phyloP scores from a whole-genome alignment of 2,329 filamentous ascomycete species.

The Hypoxylon sp. region DNA sequence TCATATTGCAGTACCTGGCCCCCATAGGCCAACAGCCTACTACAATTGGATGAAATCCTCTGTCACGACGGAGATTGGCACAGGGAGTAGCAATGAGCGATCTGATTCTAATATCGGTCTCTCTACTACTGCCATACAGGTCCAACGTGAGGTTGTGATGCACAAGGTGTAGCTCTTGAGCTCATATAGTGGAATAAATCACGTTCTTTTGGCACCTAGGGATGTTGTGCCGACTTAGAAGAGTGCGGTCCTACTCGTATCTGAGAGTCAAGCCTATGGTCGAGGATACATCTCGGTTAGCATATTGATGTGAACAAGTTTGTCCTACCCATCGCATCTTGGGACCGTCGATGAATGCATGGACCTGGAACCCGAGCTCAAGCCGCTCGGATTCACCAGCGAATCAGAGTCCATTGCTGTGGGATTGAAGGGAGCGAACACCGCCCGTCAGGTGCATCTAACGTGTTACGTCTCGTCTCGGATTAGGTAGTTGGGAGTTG shows the following conservation, averaged over 20 bases:
- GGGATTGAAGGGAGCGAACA: neutral
- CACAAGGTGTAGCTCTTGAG: slow-evolving; percentile 28
- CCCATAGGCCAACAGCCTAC: slow-evolving; percentile 15
- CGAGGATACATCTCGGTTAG: neutral
- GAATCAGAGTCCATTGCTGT: neutral
- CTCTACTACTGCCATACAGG: slow-evolving; percentile 38
- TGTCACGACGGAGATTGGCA: slow-evolving; percentile 46
- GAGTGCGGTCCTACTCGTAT: neutral
- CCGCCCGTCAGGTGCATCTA: neutral
- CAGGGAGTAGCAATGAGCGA: slow-evolving; percentile 15
- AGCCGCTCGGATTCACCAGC: neutral
- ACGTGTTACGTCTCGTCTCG: slow-evolving; percentile 1
- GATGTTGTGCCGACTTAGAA: neutral
- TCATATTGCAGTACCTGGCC: slow-evolving; percentile 19
- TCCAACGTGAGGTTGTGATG: slow-evolving; percentile 43
- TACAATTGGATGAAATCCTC: slow-evolving; percentile 41
- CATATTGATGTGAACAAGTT: neutral
- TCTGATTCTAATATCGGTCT: slow-evolving; percentile 14
- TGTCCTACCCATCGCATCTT: neutral
- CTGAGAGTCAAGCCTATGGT: neutral
- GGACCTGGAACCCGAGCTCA: neutral
- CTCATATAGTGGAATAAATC: slow-evolving; percentile 5
- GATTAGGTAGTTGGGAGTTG: neutral
- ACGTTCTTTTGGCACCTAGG: no score
- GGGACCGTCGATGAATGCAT: neutral